These are phyloP conservation scores for Immersiella caudata DNA, from an alignment of 495 filamentous ascomycete species.

Conservation along the genomic window DNA sequence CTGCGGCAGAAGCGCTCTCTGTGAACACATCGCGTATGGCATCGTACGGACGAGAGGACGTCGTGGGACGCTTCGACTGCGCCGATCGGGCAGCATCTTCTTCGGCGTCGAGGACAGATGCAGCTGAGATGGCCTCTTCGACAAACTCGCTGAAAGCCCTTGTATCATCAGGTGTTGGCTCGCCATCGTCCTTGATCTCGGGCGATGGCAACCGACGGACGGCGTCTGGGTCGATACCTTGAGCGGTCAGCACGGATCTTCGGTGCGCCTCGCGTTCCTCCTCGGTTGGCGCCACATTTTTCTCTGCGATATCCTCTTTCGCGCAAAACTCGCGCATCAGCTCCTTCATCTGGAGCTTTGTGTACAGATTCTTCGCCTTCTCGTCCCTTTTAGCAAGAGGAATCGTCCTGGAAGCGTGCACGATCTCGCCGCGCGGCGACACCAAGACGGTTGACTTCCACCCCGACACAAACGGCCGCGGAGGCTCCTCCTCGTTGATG, in stretches of 20 bases:
- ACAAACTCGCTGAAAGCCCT: constrained; percentile 27
- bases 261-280: constrained; percentile 40
- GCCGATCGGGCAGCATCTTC: constrained; percentile 27
- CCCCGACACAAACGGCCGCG: constrained; percentile 34
- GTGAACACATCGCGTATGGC: constrained; percentile 53
- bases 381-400: constrained; percentile 37
- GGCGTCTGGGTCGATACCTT: constrained; percentile 34
- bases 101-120: constrained; percentile 30
- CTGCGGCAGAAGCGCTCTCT: constrained; percentile 30
- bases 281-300: constrained; percentile 40
- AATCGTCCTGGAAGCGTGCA: constrained; percentile 48
- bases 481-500: constrained; percentile 41
- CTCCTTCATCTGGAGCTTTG: constrained; percentile 24
- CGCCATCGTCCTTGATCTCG: background rate
- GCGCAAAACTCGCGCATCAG: constrained; percentile 35
- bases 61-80: constrained; percentile 23
- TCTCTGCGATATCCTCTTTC: constrained; percentile 35
- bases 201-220: constrained; percentile 16
- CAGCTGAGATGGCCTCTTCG: constrained; percentile 26
- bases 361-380: constrained; percentile 27
- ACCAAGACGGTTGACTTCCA: constrained; percentile 44
- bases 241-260: constrained; percentile 25
- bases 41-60: constrained; percentile 48
- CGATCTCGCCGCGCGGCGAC: constrained; percentile 34
- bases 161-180: constrained; percentile 10